Percentiles rank a stretch among this genome's conserved stretches.
phyloP scores from a whole-genome alignment of 805 yeast genomes.

The Pichia cabralensis region DNA sequence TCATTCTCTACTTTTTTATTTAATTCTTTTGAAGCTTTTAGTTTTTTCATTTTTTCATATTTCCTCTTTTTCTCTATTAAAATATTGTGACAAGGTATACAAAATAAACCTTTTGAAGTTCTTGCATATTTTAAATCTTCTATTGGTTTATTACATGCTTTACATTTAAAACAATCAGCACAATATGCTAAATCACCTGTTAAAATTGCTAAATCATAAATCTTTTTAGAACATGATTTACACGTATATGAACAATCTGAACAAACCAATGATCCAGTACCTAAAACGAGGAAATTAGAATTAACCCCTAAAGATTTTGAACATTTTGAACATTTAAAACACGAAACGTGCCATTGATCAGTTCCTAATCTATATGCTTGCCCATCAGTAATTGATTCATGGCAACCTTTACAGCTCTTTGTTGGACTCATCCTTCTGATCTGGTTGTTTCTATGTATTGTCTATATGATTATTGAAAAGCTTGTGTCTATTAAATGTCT shows the following conservation, averaged over 20 bases:
- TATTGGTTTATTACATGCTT: slow-evolving; percentile 75
- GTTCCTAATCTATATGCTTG: slow-evolving; percentile 93
- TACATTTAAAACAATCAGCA: slow-evolving; percentile 79
- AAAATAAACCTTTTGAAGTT: slow-evolving; percentile 85
- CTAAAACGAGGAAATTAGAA: slow-evolving; percentile 82
- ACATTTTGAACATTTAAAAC: slow-evolving; percentile 88
- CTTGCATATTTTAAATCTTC: slow-evolving; percentile 87
- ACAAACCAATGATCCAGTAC: slow-evolving; percentile 87
- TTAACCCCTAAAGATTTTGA: slow-evolving; percentile 69
- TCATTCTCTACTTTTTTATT: too few species aligned
- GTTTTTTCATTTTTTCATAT: slow-evolving; percentile 38
- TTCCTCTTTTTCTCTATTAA: slow-evolving; percentile 66
- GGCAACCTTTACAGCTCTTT: slow-evolving; percentile 29
- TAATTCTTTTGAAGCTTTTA: too few species aligned
- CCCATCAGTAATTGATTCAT: slow-evolving; percentile 64
- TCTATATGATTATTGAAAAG: too few species aligned
- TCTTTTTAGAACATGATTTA: slow-evolving; percentile 72
- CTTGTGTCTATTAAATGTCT: too few species aligned
- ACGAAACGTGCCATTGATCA: slow-evolving; percentile 91
- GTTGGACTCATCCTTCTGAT: slow-evolving; percentile 5
- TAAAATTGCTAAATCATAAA: slow-evolving; percentile 85
- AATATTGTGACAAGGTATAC: slow-evolving; percentile 86
- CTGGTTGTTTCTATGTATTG: too few species aligned
- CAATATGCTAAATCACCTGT: slow-evolving; percentile 96
- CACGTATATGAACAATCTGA: slow-evolving; percentile 89